Conservation (phyloP, 805 yeast genomes). For the Nematodospora valgi region DNA sequence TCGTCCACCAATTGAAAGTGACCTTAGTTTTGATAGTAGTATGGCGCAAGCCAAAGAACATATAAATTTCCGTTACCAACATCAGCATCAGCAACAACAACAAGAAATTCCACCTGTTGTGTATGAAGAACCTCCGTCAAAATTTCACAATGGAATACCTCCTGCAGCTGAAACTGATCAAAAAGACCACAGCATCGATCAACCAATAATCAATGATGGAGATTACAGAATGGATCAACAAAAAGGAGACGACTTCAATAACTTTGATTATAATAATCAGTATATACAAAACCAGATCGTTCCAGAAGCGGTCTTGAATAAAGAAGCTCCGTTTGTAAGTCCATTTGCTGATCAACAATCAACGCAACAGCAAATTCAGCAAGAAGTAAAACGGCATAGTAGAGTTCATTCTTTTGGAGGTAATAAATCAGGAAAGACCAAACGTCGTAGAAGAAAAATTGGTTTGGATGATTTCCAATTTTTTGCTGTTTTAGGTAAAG, state of each 20-base stretch:
- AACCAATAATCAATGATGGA: neutral
- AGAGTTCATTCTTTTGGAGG: constrained; percentile 2
- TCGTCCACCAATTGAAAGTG: constrained; percentile 11
- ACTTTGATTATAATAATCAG: constrained; percentile 12
- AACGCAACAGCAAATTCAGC: constrained; percentile 2
- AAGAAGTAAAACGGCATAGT: constrained; percentile 10
- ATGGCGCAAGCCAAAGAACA: constrained; percentile 8
- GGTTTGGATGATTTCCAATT: constrained; percentile 95
- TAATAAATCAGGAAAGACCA: constrained; percentile 23
- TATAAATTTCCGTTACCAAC: constrained; percentile 1
- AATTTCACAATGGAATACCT: neutral
- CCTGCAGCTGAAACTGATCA: neutral
- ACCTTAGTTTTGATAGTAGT: constrained; percentile 3
- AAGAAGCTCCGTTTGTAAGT: constrained; percentile 1
- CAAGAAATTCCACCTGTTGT: no score
- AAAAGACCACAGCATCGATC: neutral
- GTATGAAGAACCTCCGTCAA: no score
- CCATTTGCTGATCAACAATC: constrained; percentile 10
- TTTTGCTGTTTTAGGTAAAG: constrained; percentile 93
- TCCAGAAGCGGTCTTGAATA: constrained; percentile 1
- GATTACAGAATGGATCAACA: no score
- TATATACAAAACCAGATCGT: constrained; percentile 14
- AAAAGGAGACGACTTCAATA: constrained; percentile 8
- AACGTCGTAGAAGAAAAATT: constrained; percentile 59
- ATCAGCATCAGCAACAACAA: constrained; percentile 4